A percentile compares a stretch with the other conserved stretches of the same genome.
These are phyloP conservation scores for Phanerodontia chrysosporium DNA, from an alignment of 768 basidiomycete species.

Conservation along the genomic window DNA sequence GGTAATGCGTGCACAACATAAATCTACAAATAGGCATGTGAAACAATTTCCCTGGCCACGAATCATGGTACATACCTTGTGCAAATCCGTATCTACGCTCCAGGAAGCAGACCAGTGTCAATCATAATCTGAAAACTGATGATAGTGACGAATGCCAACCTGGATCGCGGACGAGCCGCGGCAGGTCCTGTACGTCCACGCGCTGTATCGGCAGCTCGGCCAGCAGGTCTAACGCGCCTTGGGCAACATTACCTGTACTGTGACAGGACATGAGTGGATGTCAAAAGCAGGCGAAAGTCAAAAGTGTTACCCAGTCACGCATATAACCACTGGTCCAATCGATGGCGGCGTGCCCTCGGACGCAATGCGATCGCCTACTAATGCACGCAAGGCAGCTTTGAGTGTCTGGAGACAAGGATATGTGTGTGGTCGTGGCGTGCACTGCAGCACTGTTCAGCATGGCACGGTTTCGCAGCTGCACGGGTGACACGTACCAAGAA, in stretches of 20 bases:
- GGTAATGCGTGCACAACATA: conserved; percentile 74
- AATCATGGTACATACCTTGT: too few relatives aligned
- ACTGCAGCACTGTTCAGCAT: conserved; percentile 35
- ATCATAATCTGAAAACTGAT: neutral
- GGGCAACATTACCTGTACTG: conserved; percentile 78
- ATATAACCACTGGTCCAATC: conserved; percentile 76
- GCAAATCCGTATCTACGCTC: conserved; percentile 46
- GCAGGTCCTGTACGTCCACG: conserved; percentile 54
- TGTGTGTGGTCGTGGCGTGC: conserved; percentile 78
- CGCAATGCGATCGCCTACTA: conserved; percentile 51
- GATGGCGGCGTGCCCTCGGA: conserved; percentile 54
- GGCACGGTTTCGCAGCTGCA: neutral
- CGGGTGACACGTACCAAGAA: conserved; percentile 56
- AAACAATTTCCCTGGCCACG: too few relatives aligned
- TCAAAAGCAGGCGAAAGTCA: conserved; percentile 18
- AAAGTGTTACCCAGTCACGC: conserved; percentile 71
- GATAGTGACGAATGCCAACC: conserved; percentile 30
- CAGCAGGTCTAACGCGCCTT: conserved; percentile 72
- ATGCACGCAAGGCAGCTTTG: conserved; percentile 47
- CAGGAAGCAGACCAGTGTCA: neutral
- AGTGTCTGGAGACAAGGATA: conserved; percentile 55
- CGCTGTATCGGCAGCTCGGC: conserved; percentile 62
- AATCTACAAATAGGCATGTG: conserved; percentile 38
- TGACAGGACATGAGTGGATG: neutral
- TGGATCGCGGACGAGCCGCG: conserved; percentile 46